Base-by-base conservation (phyloP, 2,329 filamentous ascomycete genomes). In the Cercospora sp. region DNA sequence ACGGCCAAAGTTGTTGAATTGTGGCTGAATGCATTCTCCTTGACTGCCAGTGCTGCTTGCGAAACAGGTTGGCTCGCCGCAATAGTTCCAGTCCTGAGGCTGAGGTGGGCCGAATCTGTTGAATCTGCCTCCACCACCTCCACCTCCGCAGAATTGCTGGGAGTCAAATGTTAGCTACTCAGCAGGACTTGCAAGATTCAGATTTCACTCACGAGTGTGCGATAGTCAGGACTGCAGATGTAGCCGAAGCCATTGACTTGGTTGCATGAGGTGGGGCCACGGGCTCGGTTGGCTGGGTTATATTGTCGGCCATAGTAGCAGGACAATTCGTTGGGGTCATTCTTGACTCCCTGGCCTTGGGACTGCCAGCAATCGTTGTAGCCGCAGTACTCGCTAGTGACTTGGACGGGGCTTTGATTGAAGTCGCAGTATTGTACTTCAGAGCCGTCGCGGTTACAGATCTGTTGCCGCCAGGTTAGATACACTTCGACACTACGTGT, bases 211-310 rank as follows among this genome's bases (percentile, higher is more conserved):
- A 69, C 67, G 7, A 69, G 39, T n/a, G 23, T 65, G 5, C 10
- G 58, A 42, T 69, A 69, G 30, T 69, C 67, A 1, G 12, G 2
- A 39, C 30, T 51, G 58, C 67, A 69, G 23, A 67, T 60, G n/a
- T 65, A 63, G 28, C 60, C 67, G 31, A 33, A 57, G 16, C 60
- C 65, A 10, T 42, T 23, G 36, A 67, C 61, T 20, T 67, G 67
- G 1, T 31, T 13, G 62, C 65, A 69, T n/a, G 62, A 57, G 0
- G 65, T 67, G 6, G 67, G 67, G 6, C 67, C 65, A 30, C 64
- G 60, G 58, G 64, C 61, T 33, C 28, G 18, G 28, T 67, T 69
- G 2, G 33, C 16, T 7, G 26, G 12, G 2, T 39, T 53, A 12
- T 51, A 26, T 51, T 51, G 45, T 20, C 45, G 45, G 12, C 45